These are phyloP conservation scores for Eragrostis tef DNA, from an alignment of 202 grass and related monocot species.

Conservation along the genomic window DNA sequence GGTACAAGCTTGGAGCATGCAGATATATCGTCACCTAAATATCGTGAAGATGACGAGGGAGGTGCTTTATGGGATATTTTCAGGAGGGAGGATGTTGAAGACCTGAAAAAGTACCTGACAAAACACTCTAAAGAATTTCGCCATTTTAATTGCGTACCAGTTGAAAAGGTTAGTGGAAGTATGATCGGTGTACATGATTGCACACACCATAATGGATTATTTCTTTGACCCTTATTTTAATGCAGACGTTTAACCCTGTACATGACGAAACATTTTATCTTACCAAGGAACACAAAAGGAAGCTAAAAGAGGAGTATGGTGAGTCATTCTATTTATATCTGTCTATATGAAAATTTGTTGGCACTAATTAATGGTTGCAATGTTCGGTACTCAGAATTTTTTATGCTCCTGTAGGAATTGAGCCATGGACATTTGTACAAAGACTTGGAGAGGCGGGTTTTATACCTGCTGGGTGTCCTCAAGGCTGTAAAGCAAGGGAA, in stretches of 20 bases:
- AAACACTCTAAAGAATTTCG: constrained; percentile 81
- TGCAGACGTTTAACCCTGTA: constrained; percentile 68
- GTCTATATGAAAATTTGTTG: constrained; percentile 26
- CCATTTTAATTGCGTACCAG: constrained; percentile 68
- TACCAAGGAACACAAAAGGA: constrained; percentile 70
- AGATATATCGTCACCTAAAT: constrained; percentile 33
- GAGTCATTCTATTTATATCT: constrained; percentile 46
- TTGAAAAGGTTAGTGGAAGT: constrained; percentile 65
- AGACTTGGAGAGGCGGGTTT: constrained; percentile 82
- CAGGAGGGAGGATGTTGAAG: constrained; percentile 72
- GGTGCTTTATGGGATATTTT: constrained; percentile 99
- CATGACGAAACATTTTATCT: constrained; percentile 94
- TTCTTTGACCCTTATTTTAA: constrained; percentile 30
- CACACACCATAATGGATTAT: constrained; percentile 17
- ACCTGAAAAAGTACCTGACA: constrained; percentile 60
- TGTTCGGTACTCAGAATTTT: constrained; percentile 21
- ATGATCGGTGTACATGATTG: constrained; percentile 5
- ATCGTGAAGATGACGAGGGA: constrained; percentile 29
- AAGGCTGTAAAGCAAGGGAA: neutral
- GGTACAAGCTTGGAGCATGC: constrained; percentile 31
- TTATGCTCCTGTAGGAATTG: constrained; percentile 60
- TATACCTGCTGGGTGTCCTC: constrained; percentile 80
- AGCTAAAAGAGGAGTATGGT: constrained; percentile 89
- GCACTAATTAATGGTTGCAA: neutral
- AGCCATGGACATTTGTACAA: constrained; percentile 90